Evolutionary conservation across 495 filamentous ascomycete genomes (phyloP).

Genomic region (Penicillium argentinense): DNA sequence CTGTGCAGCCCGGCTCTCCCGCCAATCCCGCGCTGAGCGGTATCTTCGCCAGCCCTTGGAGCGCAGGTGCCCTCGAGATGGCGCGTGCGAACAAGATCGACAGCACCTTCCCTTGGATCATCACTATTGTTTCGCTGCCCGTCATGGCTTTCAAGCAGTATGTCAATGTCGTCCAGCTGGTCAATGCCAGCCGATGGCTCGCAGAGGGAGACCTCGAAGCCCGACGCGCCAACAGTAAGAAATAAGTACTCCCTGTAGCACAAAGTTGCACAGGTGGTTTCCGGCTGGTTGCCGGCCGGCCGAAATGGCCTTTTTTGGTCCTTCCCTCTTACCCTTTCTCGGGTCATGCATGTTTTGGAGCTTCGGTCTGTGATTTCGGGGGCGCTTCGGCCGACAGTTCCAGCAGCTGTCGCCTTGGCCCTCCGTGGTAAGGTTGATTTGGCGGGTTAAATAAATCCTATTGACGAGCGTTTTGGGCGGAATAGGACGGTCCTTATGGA

Average conservation of each 20-base stretch:
- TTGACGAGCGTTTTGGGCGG: constrained; percentile 22
- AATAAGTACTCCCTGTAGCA: constrained; percentile 11
- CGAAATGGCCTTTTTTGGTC: constrained; percentile 7
- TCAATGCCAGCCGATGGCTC: constrained; percentile 90
- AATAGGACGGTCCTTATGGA: constrained; percentile 15
- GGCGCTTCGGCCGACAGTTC: constrained; percentile 11
- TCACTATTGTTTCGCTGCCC: constrained; percentile 77
- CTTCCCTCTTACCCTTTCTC: constrained; percentile 13
- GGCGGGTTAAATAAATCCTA: constrained; percentile 20
- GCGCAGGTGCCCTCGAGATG: constrained; percentile 86
- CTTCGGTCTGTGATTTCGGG: constrained; percentile 34
- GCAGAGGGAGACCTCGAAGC: constrained; percentile 74
- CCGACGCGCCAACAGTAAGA: constrained; percentile 36
- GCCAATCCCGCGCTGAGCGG: constrained; percentile 61
- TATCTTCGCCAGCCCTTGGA: constrained; percentile 81
- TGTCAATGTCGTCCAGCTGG: constrained; percentile 90
- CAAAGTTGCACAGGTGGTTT: not conserved
- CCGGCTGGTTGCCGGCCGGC: not conserved
- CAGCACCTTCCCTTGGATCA: constrained; percentile 78
- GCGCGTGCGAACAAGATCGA: constrained; percentile 94
- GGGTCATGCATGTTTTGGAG: constrained; percentile 43
- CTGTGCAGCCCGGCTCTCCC: constrained; percentile 64
- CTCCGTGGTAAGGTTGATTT: constrained; percentile 16
- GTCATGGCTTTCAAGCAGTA: constrained; percentile 90
- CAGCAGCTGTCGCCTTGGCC: constrained; percentile 14